phyloP scores from a whole-genome alignment of 768 basidiomycete species.

The Kwoniella mangroviensis region DNA sequence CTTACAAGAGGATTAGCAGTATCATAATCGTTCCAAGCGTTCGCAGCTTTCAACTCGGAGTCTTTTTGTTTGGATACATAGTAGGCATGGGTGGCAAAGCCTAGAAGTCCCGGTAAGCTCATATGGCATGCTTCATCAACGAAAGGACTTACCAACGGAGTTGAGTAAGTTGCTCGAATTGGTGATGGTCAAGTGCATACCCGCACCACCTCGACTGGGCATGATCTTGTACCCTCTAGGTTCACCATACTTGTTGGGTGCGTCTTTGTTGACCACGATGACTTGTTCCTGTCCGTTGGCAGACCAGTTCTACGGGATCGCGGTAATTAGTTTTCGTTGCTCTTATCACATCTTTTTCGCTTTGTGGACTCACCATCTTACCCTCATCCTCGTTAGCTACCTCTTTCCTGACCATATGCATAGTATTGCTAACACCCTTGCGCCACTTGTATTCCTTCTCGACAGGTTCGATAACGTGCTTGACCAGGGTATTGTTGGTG shows the following conservation, averaged over 20 bases:
- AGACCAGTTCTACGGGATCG: constrained; percentile 40
- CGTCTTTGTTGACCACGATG: constrained; percentile 55
- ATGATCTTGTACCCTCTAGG: constrained; percentile 53
- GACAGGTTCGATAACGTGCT: constrained; percentile 33
- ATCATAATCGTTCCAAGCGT: constrained; percentile 44
- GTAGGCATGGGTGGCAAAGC: constrained; percentile 45
- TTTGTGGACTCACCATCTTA: constrained; percentile 55
- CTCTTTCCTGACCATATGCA: constrained; percentile 43
- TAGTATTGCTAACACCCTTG: constrained; percentile 35
- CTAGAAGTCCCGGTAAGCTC: background rate
- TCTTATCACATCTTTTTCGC: background rate
- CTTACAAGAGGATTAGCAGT: constrained; percentile 42
- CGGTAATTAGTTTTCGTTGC: background rate
- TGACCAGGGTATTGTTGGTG: constrained; percentile 64
- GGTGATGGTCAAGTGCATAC: constrained; percentile 46
- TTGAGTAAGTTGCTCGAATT: constrained; percentile 51
- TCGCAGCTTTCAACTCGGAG: constrained; percentile 35
- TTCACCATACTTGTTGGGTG: constrained; percentile 54
- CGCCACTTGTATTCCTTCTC: constrained; percentile 24
- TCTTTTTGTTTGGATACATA: constrained; percentile 54
- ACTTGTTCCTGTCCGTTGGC: constrained; percentile 38
- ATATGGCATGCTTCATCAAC: background rate
- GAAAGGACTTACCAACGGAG: constrained; percentile 19
- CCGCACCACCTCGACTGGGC: constrained; percentile 43
- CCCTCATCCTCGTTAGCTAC: constrained; percentile 58